Evolutionary conservation across 345 rosid genomes (phyloP).

Genomic region (Pugionium dolabratum): DNA sequence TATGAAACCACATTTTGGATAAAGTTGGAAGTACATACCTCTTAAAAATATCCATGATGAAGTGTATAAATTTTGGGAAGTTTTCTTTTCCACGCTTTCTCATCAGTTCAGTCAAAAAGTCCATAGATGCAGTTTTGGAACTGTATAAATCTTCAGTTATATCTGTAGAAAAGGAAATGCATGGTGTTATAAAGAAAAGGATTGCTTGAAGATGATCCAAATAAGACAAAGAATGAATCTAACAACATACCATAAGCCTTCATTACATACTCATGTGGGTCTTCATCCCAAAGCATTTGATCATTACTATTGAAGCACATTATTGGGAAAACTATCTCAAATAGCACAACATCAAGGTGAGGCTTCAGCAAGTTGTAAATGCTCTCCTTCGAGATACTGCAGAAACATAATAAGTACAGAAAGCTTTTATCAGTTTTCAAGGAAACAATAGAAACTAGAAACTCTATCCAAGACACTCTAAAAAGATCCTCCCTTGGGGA

Average conservation of each 20-base stretch:
- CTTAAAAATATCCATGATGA: constrained; percentile 73
- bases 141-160: constrained; percentile 98
- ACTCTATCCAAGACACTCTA: constrained; percentile 10
- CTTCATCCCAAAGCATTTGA: constrained; percentile 99
- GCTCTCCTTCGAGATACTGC: constrained; percentile 82
- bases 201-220: constrained; percentile 7
- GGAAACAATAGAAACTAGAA: constrained; percentile 18
- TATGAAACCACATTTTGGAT: not conserved
- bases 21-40: constrained; percentile 46
- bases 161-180: constrained; percentile 52
- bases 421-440: constrained; percentile 1
- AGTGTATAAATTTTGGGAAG: constrained; percentile 79
- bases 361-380: constrained; percentile 90
- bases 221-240: constrained; percentile 15
- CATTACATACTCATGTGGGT: constrained; percentile 98
- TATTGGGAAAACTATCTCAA: constrained; percentile 92
- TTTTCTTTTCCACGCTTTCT: constrained; percentile 95
- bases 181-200: not conserved
- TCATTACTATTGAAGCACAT: constrained; percentile 98
- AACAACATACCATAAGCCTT: constrained; percentile 93
- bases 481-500: not conserved
- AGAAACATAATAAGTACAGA: constrained; percentile 30
- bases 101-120: constrained; percentile 94
- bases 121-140: constrained; percentile 97
- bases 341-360: constrained; percentile 77